Base-by-base conservation (phyloP, 2,329 filamentous ascomycete genomes). In the Fusarium sp. region DNA sequence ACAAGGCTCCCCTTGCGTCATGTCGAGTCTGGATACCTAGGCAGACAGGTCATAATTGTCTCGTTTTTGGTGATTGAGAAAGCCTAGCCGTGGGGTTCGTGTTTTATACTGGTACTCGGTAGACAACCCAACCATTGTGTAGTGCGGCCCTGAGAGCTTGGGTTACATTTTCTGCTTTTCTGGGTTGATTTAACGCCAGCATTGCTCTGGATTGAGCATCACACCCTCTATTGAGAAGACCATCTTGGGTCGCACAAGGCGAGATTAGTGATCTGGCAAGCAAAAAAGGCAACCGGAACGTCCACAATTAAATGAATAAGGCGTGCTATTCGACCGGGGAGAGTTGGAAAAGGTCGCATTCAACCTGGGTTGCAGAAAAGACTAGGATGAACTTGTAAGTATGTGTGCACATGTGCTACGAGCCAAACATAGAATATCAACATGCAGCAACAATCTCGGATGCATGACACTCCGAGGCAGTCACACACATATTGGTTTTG, bases 391-490 rank as follows among this genome's bases (percentile, higher is more conserved):
- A 57, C 49, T 60, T 49, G 59, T 69, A 34, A 33, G 50, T 34
- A 33, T 34, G 37, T 10, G 33, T 40, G 42, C 23, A 37, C 37
- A 36, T 34, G 28, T 47, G 28, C 58, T 38, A n/a, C 34, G 46
- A 60, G 36, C 47, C 59, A 68, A 57, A 68, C 66, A 70, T 64
- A 65, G 54, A 70, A 65, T 63, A 33, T 68, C 58, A 59, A 71
- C 62, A 52, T 74, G 72, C 72, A 74, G 72, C 69, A 71, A 74
- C 59, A 74, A 74, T 74, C 65, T 74, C 72, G 72, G 72, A 72
- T 74, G 57, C 67, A 64, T 64, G 61, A 62, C 46, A 54, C 58
- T 58, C 72, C 72, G 72, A 74, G 63, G 57, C 54, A 66, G 71
- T 71, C 72, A 74, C 72, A 72, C 67, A 57, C 62, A 56, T 58